Conservation (phyloP, 169 alveolate genomes). For the Plasmodium coatneyi region DNA sequence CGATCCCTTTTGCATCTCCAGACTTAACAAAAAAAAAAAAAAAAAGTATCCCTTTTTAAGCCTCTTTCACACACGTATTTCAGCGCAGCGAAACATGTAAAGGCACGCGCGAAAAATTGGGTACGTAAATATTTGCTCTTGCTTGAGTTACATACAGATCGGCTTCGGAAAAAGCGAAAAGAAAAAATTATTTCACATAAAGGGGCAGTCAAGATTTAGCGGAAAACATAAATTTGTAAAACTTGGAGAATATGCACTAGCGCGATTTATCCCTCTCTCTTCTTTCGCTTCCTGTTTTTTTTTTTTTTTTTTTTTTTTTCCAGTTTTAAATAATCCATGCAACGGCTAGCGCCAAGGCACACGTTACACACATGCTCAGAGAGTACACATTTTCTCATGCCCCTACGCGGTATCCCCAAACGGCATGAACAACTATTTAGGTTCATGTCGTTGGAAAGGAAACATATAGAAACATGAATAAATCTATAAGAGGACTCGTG, state of each 20-base stretch:
- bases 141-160: neutral
- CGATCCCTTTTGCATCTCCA: conserved; percentile 1
- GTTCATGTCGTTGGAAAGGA: neutral
- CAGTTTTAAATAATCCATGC: neutral
- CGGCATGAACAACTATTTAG: neutral
- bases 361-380: neutral
- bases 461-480: conserved; percentile 12
- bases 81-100: neutral
- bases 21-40: neutral
- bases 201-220: neutral
- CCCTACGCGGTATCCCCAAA: neutral
- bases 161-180: neutral
- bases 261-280: neutral
- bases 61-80: neutral
- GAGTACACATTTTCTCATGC: conserved; percentile 3
- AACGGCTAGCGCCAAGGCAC: neutral
- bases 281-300: neutral
- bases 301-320: neutral
- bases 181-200: neutral
- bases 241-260: conserved; percentile 4
- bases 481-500: neutral
- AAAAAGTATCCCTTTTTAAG: neutral
- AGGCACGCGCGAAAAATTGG: neutral
- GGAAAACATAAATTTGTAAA: neutral
- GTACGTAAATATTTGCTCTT: neutral